Conservation (phyloP, 805 yeast species). For the Sungouiella thailandica region DNA sequence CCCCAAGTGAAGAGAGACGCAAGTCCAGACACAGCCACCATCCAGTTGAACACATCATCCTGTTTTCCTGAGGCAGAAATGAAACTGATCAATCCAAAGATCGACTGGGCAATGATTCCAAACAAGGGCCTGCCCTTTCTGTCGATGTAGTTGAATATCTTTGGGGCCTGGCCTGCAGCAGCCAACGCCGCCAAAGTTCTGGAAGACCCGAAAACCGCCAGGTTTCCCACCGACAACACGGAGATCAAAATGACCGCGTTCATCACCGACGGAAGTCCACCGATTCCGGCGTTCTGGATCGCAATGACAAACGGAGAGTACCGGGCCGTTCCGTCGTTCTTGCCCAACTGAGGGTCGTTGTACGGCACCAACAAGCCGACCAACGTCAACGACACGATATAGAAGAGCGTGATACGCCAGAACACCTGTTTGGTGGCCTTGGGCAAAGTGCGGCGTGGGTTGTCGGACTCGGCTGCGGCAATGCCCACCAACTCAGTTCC, state of each 20-base stretch:
- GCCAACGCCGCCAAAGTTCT: conserved; percentile 3
- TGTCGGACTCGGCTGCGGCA: conserved; percentile 4
- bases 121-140: conserved; percentile 3
- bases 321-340: conserved; percentile 1
- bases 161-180: conserved; percentile 4
- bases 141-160: conserved; percentile 3
- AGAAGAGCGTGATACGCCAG: conserved; percentile 4
- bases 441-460: conserved; percentile 3
- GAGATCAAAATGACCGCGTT: conserved; percentile 5
- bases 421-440: conserved; percentile 6
- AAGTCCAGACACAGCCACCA: conserved; percentile 2
- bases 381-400: conserved; percentile 2
- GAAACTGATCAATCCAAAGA: conserved; percentile 3
- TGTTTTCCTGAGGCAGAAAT: conserved; percentile 3
- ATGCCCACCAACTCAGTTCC: conserved; percentile 7
- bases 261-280: conserved; percentile 4
- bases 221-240: conserved; percentile 4
- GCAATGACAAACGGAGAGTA: conserved; percentile 5
- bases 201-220: conserved; percentile 3
- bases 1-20: conserved; percentile 5
- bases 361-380: conserved; percentile 3
- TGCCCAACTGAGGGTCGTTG: background rate
- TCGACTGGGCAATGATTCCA: conserved; percentile 1
- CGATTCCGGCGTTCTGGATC: conserved; percentile 3
- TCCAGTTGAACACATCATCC: conserved; percentile 2